Percentiles rank a stretch among this genome's conserved stretches.
Evolutionary conservation across 192 early-diverging fungal species (phyloP).

Genomic region (Jimgerdemannia lactiflua): DNA sequence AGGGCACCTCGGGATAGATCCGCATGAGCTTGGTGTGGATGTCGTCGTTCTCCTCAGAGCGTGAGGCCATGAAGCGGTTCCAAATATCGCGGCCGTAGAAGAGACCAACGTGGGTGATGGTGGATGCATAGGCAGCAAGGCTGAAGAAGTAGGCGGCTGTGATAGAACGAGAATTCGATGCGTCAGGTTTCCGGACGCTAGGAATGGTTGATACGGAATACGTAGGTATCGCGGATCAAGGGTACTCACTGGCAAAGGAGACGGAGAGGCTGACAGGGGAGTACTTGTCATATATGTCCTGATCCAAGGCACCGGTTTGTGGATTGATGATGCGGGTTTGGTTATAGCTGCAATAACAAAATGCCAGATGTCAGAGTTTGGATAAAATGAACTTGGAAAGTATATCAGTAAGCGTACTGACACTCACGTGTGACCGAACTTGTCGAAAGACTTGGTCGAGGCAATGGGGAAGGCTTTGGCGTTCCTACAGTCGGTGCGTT

Average conservation of each 20-base stretch:
- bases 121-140: conserved; percentile 64
- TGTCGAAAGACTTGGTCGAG: conserved; percentile 25
- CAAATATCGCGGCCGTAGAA: conserved; percentile 66
- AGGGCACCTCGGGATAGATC: conserved; percentile 40
- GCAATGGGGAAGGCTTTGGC: neutral
- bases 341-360: conserved; percentile 53
- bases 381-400: neutral
- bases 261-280: conserved; percentile 65
- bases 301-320: conserved; percentile 49
- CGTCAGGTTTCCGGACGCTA: too few relatives aligned
- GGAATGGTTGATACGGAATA: too few relatives aligned
- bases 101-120: conserved; percentile 59
- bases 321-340: conserved; percentile 53
- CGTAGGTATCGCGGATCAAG: neutral
- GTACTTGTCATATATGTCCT: conserved; percentile 50
- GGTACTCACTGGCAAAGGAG: conserved; percentile 47
- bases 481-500: neutral
- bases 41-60: conserved; percentile 23
- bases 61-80: conserved; percentile 30
- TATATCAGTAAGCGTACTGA: neutral
- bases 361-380: conserved; percentile 34
- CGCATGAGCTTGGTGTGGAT: conserved; percentile 42
- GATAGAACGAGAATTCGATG: neutral
- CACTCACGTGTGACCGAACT: conserved; percentile 63
- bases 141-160: conserved; percentile 56